phyloP scores from a whole-genome alignment of 176 grass and related monocot genomes.

The Rhipidocladum racemiflorum region DNA sequence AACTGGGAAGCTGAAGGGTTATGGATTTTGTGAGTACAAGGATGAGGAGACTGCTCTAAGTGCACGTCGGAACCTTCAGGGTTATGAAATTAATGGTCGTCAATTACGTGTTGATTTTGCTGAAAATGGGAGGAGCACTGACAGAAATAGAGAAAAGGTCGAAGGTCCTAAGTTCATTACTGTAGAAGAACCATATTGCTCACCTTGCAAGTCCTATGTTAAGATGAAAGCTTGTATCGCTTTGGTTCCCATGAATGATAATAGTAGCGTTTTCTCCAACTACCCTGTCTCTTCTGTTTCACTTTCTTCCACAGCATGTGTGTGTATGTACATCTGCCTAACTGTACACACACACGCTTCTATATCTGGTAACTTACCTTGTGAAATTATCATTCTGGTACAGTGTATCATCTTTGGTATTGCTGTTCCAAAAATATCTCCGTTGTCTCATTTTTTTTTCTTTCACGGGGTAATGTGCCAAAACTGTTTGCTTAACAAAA shows the following conservation, averaged over 20 bases:
- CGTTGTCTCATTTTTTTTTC: not conserved
- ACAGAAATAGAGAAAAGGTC: constrained; percentile 98
- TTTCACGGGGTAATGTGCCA: constrained; percentile 5
- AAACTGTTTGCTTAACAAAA: constrained; percentile 10
- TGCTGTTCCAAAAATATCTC: not conserved
- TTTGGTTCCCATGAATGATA: constrained; percentile 44
- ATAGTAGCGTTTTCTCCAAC: constrained; percentile 36
- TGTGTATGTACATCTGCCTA: constrained; percentile 44
- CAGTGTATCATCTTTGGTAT: not conserved
- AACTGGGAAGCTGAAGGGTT: constrained; percentile 93
- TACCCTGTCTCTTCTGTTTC: constrained; percentile 35
- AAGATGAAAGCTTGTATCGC: constrained; percentile 39
- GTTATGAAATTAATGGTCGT: constrained; percentile 96
- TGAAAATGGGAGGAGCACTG: constrained; percentile 94
- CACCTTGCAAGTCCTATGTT: constrained; percentile 30
- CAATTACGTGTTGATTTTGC: constrained; percentile 98
- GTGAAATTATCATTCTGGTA: constrained; percentile 21
- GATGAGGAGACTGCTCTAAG: constrained; percentile 98
- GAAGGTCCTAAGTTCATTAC: constrained; percentile 41
- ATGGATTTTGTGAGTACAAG: constrained; percentile 99
- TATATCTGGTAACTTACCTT: constrained; percentile 2
- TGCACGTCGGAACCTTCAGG: constrained; percentile 94
- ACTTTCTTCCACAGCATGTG: constrained; percentile 35
- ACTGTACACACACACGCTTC: constrained; percentile 44
- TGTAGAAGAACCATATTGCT: constrained; percentile 44